A percentile compares a stretch with the other conserved stretches of the same genome.
Conservation (phyloP, 176 grass and related monocot species). For the Calamus simplicifolius region DNA sequence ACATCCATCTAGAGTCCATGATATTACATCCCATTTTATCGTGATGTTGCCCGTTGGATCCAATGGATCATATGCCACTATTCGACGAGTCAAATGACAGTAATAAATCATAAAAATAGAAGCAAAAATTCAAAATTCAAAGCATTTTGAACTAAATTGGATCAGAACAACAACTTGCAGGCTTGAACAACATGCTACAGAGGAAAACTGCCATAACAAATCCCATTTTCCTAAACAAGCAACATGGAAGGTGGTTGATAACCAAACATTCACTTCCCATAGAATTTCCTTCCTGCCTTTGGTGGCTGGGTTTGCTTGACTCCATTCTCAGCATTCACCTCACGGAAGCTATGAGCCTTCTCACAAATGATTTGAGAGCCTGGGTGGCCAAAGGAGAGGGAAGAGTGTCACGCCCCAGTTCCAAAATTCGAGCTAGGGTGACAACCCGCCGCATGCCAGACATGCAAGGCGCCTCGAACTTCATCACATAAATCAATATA, state of each 20-base stretch:
- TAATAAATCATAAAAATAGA: background rate
- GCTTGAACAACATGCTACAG: background rate
- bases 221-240: background rate
- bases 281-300: too few species aligned
- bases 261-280: too few species aligned
- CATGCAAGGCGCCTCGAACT: too few species aligned
- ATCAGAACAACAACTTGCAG: background rate
- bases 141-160: background rate
- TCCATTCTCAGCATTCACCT: too few species aligned
- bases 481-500: too few species aligned
- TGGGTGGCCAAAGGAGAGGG: too few species aligned
- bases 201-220: background rate
- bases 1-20: slow-evolving; percentile 12
- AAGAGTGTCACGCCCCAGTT: too few species aligned
- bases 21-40: slow-evolving; percentile 11
- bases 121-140: background rate
- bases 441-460: too few species aligned
- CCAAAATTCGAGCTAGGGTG: too few species aligned
- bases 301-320: too few species aligned
- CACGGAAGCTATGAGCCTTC: too few species aligned
- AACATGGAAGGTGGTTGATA: background rate
- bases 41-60: slow-evolving; percentile 16
- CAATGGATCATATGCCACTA: slow-evolving; percentile 13
- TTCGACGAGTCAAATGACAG: background rate
- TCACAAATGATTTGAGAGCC: too few species aligned